A percentile compares a stretch with the other conserved stretches of the same genome.
Conservation (phyloP, 2,329 filamentous ascomycete species). For the Polytolypa hystricis region DNA sequence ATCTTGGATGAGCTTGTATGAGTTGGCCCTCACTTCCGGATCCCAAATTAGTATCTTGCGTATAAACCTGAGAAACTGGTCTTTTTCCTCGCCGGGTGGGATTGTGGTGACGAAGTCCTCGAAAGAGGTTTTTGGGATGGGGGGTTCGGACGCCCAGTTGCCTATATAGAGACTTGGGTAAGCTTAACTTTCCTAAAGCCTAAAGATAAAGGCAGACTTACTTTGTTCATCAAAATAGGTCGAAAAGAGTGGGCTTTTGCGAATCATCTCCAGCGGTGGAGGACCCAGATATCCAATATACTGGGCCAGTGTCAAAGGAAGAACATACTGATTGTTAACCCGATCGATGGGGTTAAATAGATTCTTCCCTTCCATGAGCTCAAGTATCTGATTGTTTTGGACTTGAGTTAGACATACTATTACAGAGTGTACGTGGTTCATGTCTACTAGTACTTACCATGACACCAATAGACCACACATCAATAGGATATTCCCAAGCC, state of each 20-base stretch:
- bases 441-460: constrained; percentile 11
- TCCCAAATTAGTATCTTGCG: constrained; percentile 16
- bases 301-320: constrained; percentile 12
- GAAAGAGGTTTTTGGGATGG: constrained; percentile 11
- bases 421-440: background rate
- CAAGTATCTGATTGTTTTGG: constrained; percentile 10
- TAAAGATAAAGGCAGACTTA: constrained; percentile 4
- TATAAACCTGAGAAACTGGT: constrained; percentile 14
- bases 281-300: constrained; percentile 15
- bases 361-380: constrained; percentile 14
- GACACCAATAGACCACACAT: constrained; percentile 16
- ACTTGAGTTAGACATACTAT: constrained; percentile 1
- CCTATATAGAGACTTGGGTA: constrained; percentile 7
- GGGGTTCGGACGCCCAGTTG: constrained; percentile 12
- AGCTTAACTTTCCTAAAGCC: background rate
- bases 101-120: constrained; percentile 13
- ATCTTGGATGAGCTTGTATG: constrained; percentile 11
- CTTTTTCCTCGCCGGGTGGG: constrained; percentile 15
- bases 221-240: constrained; percentile 9
- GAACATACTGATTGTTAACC: constrained; percentile 12
- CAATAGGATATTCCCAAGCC: constrained; percentile 12
- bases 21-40: constrained; percentile 11
- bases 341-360: constrained; percentile 13
- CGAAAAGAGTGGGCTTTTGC: constrained; percentile 8
- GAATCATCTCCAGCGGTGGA: constrained; percentile 12